A percentile compares a stretch with the other conserved stretches of the same genome.
These are phyloP conservation scores for Fusarium zealandicum DNA, from an alignment of 2,329 filamentous ascomycete genomes.

Conservation along the genomic window DNA sequence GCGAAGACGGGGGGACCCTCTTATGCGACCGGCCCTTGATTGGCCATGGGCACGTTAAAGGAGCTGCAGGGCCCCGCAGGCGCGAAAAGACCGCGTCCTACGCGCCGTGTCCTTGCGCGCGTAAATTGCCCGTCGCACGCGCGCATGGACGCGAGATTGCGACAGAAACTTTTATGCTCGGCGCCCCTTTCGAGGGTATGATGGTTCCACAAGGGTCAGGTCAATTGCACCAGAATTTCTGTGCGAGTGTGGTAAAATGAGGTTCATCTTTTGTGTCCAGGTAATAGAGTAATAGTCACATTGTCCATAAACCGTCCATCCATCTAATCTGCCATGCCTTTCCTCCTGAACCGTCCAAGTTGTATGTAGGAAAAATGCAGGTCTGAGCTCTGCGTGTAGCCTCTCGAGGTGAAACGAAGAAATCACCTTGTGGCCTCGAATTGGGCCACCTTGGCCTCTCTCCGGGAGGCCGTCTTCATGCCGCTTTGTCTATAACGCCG, in stretches of 20 bases:
- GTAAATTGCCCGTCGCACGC: conserved; percentile 40
- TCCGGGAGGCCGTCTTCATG: conserved; percentile 28
- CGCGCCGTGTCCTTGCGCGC: conserved; percentile 33
- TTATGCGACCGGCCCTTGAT: conserved; percentile 19
- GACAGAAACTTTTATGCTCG: conserved; percentile 4
- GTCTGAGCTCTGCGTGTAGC: conserved; percentile 4
- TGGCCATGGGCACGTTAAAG: conserved; percentile 28
- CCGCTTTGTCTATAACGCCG: conserved; percentile 41
- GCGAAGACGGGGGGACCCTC: not conserved
- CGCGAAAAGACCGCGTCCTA: conserved; percentile 38
- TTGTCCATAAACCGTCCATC: conserved; percentile 31
- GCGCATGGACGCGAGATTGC: conserved; percentile 20
- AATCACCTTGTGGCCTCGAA: conserved; percentile 18
- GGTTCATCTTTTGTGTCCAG: not conserved
- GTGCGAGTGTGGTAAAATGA: not conserved
- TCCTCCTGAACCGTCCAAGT: conserved; percentile 26
- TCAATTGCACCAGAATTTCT: conserved; percentile 1
- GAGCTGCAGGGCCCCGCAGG: conserved; percentile 4
- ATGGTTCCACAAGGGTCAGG: not conserved
- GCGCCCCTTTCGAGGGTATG: conserved; percentile 1
- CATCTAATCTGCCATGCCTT: conserved; percentile 20
- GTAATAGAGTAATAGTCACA: conserved; percentile 28
- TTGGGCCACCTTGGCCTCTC: conserved; percentile 14
- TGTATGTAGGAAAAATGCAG: conserved; percentile 10
- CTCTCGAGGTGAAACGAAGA: conserved; percentile 29